A percentile compares a stretch with the other conserved stretches of the same genome.
phyloP scores from a whole-genome alignment of 2,329 filamentous ascomycete species.

The Hyphodiscus sp. region DNA sequence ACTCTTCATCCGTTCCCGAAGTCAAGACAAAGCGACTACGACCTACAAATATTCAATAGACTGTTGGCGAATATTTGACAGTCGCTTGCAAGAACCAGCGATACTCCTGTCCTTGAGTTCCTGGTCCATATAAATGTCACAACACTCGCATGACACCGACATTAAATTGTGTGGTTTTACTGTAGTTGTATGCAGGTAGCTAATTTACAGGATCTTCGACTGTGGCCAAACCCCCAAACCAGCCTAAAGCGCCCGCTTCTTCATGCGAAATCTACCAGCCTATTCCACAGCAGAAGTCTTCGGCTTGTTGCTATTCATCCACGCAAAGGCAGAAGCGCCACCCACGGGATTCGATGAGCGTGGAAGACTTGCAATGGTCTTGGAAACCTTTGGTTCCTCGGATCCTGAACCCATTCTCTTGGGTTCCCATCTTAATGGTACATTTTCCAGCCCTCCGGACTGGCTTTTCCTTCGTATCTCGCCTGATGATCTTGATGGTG shows the following conservation, averaged over 20 bases:
- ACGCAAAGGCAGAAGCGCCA: constrained; percentile 88
- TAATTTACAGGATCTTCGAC: background rate
- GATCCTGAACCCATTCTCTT: constrained; percentile 38
- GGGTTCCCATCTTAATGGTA: constrained; percentile 41
- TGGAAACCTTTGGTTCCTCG: constrained; percentile 28
- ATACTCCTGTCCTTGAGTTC: too few species aligned
- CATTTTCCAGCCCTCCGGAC: constrained; percentile 29
- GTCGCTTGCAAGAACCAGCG: too few species aligned
- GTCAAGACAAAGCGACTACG: too few species aligned
- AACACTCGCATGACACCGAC: too few species aligned
- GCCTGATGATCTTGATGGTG: constrained; percentile 35
- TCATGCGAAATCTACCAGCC: background rate
- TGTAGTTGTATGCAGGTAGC: background rate
- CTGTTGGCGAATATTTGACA: too few species aligned
- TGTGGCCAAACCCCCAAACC: background rate
- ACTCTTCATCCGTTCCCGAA: too few species aligned
- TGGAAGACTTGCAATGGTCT: constrained; percentile 32
- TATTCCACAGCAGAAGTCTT: constrained; percentile 18
- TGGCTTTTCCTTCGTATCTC: constrained; percentile 52
- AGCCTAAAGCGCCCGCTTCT: background rate
- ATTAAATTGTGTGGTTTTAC: background rate
- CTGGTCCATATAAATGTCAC: too few species aligned
- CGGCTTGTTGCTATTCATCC: constrained; percentile 58
- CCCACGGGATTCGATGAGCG: constrained; percentile 76
- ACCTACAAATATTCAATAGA: too few species aligned